Conservation (phyloP, 148 eudicot genomes). For the Arctostaphylos glauca region DNA sequence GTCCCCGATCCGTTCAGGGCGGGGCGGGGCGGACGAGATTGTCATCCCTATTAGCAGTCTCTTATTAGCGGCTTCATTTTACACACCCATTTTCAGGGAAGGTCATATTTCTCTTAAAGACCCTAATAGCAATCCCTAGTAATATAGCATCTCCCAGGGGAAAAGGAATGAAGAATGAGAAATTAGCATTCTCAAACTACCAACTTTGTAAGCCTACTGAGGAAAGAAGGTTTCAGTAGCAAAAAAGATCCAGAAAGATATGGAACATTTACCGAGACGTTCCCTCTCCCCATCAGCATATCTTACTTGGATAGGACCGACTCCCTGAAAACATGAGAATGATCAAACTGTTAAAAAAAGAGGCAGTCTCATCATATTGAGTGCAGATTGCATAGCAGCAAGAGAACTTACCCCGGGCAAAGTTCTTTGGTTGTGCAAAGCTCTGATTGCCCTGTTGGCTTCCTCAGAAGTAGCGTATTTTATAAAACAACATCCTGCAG, state of each 20-base stretch:
- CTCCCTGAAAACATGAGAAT: slow-evolving; percentile 52
- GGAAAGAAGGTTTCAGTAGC: not conserved
- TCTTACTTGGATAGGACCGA: slow-evolving; percentile 93
- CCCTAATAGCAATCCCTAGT: not conserved
- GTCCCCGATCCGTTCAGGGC: no score
- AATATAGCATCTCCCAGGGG: not conserved
- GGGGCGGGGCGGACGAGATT: no score
- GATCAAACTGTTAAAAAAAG: slow-evolving; percentile 6
- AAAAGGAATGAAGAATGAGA: not conserved
- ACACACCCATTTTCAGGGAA: not conserved
- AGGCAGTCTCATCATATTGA: not conserved
- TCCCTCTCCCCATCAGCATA: slow-evolving; percentile 99
- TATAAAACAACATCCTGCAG: slow-evolving; percentile 96
- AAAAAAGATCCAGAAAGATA: slow-evolving; percentile 11
- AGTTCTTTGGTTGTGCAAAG: slow-evolving; percentile 78
- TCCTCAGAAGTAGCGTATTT: slow-evolving; percentile 89
- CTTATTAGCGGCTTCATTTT: not conserved
- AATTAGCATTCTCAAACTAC: not conserved
- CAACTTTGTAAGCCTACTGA: not conserved
- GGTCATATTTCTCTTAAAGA: not conserved
- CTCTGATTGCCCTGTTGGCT: slow-evolving; percentile 88
- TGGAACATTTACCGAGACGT: slow-evolving; percentile 69
- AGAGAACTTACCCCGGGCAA: slow-evolving; percentile 77
- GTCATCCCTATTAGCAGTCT: no score
- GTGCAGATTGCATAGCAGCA: not conserved